Evolutionary conservation across 306 rosid genomes (phyloP).

Genomic region (Cicer arietinum): DNA sequence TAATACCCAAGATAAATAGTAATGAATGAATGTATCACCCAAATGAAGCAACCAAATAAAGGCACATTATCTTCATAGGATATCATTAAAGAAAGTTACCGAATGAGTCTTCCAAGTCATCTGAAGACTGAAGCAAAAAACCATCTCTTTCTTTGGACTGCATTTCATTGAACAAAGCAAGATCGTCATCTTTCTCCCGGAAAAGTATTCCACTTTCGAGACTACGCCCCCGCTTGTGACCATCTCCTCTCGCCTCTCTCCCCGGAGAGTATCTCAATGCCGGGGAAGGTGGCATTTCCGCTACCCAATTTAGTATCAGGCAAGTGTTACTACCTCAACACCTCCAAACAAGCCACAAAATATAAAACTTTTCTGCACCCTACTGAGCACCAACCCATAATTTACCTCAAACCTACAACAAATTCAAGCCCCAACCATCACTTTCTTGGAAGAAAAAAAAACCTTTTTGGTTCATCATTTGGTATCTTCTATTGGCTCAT

Average conservation of each 20-base stretch:
- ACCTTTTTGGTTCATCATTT: background rate
- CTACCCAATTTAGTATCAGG: slow-evolving; percentile 43
- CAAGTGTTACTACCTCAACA: slow-evolving; percentile 38
- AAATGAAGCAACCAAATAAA: slow-evolving; percentile 16
- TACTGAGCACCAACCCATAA: slow-evolving; percentile 41
- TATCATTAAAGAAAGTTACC: slow-evolving; percentile 54
- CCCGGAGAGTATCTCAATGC: slow-evolving; percentile 78
- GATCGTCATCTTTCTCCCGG: slow-evolving; percentile 79
- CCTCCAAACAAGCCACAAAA: slow-evolving; percentile 42
- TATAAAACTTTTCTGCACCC: slow-evolving; percentile 25
- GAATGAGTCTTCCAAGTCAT: slow-evolving; percentile 78
- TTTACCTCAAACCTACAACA: slow-evolving; percentile 29
- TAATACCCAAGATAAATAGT: slow-evolving; percentile 39
- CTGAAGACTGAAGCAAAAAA: slow-evolving; percentile 75
- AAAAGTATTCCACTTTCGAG: slow-evolving; percentile 68
- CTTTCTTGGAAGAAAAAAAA: slow-evolving; percentile 6
- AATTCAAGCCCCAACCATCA: slow-evolving; percentile 42
- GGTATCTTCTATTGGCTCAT: slow-evolving; percentile 38
- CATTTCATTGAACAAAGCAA: slow-evolving; percentile 80
- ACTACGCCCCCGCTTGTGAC: slow-evolving; percentile 77
- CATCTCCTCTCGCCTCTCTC: slow-evolving; percentile 60
- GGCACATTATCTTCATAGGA: slow-evolving; percentile 22
- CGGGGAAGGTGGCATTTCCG: slow-evolving; percentile 81
- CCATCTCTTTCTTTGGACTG: slow-evolving; percentile 69
- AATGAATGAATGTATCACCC: slow-evolving; percentile 38